A percentile compares a stretch with the other conserved stretches of the same genome.
Evolutionary conservation across 2,329 filamentous ascomycete genomes (phyloP).

Genomic region (Botrytis squamosa): DNA sequence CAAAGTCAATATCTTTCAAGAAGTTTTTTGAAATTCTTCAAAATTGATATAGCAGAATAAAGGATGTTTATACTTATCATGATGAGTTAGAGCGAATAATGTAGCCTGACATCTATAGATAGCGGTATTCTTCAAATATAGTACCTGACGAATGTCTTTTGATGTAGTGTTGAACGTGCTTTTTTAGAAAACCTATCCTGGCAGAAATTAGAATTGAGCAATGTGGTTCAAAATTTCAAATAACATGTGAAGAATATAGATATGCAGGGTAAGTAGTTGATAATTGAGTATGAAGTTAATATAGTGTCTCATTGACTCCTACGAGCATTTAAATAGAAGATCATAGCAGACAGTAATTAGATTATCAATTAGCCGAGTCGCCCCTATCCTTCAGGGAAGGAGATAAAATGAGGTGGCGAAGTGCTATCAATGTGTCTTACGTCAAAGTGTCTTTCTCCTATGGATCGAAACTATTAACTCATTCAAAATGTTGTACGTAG

Average conservation of each 20-base stretch:
- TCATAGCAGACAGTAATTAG: neutral
- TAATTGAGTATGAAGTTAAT: neutral
- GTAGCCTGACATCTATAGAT: neutral
- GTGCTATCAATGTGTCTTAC: neutral
- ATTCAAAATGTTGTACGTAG: neutral
- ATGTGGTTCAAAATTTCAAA: neutral
- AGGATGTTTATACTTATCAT: neutral
- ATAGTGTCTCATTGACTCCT: neutral
- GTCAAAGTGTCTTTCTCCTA: neutral
- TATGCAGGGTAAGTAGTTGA: neutral
- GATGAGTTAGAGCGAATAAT: neutral
- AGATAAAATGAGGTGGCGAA: neutral
- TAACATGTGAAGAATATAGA: neutral
- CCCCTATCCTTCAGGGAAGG: neutral
- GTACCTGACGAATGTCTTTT: neutral
- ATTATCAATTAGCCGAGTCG: neutral
- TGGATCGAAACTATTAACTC: neutral
- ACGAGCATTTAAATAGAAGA: neutral
- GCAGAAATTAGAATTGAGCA: neutral
- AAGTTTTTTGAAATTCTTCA: neutral
- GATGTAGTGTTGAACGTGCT: neutral
- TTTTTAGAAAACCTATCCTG: neutral
- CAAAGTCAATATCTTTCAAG: neutral
- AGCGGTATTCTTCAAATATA: neutral
- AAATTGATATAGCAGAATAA: neutral